phyloP scores from a whole-genome alignment of 2,329 filamentous ascomycete genomes.

The Nectriaceae sp. region DNA sequence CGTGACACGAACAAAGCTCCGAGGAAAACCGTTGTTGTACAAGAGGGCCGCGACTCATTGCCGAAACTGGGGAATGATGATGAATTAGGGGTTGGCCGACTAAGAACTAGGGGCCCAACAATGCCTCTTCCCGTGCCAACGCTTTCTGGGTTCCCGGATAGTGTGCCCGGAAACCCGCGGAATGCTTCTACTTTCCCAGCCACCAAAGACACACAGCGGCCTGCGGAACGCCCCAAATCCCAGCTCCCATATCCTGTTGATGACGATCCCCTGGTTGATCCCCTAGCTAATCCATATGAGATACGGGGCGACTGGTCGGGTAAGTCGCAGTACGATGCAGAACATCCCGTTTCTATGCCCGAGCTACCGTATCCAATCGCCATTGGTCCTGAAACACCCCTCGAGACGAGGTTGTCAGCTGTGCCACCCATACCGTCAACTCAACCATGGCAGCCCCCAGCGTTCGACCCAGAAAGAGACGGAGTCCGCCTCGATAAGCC shows the following conservation, averaged over 20 bases:
- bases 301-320: constrained; percentile 18
- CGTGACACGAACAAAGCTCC: constrained; percentile 31
- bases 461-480: constrained; percentile 45
- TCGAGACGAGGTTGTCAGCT: constrained; percentile 22
- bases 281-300: constrained; percentile 24
- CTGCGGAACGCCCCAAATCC: constrained; percentile 24
- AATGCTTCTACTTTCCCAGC: constrained; percentile 35
- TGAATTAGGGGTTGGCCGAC: constrained; percentile 22
- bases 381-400: constrained; percentile 23
- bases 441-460: constrained; percentile 47
- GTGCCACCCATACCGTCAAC: constrained; percentile 31
- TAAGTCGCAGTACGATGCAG: constrained; percentile 21
- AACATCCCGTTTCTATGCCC: constrained; percentile 25
- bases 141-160: constrained; percentile 18
- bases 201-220: constrained; percentile 17
- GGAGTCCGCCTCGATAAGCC: constrained; percentile 38
- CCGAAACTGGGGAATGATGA: constrained; percentile 27
- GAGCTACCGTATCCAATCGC: constrained; percentile 26
- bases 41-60: constrained; percentile 34
- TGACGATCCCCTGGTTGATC: constrained; percentile 28
- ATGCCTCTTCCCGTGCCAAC: constrained; percentile 35
- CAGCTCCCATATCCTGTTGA: constrained; percentile 43
- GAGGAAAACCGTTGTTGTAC: constrained; percentile 37
- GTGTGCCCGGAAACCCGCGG: constrained; percentile 20
- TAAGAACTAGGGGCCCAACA: constrained; percentile 38